These are phyloP conservation scores for Beauveria pseudobassiana DNA, from an alignment of 2,329 filamentous ascomycete genomes.

Conservation along the genomic window DNA sequence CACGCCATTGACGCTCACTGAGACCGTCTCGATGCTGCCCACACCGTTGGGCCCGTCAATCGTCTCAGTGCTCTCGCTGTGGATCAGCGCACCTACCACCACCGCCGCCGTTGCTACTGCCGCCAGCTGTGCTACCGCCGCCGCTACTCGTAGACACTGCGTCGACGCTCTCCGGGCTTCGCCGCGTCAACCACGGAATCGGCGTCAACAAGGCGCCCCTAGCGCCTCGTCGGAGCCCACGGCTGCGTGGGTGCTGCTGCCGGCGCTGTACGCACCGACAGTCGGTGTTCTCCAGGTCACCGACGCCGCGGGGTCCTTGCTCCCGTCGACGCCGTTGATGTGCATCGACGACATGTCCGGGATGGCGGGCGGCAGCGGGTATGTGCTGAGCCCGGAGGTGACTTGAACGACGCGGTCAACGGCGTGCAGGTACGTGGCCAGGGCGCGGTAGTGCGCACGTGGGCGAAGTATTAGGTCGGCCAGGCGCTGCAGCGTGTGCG, in stretches of 20 bases:
- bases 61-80: constrained; percentile 70
- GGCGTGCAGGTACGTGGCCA: constrained; percentile 82
- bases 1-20: constrained; percentile 65
- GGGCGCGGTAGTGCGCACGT: constrained; percentile 68
- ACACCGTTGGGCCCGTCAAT: constrained; percentile 75
- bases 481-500: constrained; percentile 87
- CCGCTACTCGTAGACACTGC: constrained; percentile 13
- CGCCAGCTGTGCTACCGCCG: constrained; percentile 6
- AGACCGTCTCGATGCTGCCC: constrained; percentile 73
- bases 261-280: constrained; percentile 14
- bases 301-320: constrained; percentile 26
- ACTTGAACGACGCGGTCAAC: constrained; percentile 87
- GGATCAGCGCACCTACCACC: constrained; percentile 34
- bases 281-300: constrained; percentile 42
- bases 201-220: constrained; percentile 84
- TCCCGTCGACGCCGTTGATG: constrained; percentile 55
- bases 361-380: constrained; percentile 68
- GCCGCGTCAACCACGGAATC: constrained; percentile 73
- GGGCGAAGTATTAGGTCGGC: constrained; percentile 78
- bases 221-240: constrained; percentile 82
- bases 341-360: constrained; percentile 49
- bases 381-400: constrained; percentile 70
- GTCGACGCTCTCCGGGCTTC: constrained; percentile 23
- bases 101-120: constrained; percentile 4
- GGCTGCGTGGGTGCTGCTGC: constrained; percentile 15